These are phyloP conservation scores for Chytriomyces sp. DNA, from an alignment of 192 early-diverging fungal species.

Conservation along the genomic window DNA sequence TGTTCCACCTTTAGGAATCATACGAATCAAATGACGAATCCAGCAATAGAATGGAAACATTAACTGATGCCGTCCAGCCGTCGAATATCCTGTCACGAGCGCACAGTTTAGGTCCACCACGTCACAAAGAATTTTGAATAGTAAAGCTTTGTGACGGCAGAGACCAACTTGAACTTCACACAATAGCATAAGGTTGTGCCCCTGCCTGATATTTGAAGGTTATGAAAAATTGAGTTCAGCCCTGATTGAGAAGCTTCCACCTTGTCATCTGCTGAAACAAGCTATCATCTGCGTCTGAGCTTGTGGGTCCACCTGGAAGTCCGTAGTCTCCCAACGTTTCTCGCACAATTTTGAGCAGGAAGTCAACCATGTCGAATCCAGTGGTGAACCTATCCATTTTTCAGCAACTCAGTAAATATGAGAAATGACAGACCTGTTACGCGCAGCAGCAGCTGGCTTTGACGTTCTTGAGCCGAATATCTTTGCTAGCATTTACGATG, in stretches of 20 bases:
- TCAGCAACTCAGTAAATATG: not conserved
- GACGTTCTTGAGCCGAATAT: conserved; percentile 29
- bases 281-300: conserved; percentile 38
- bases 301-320: conserved; percentile 48
- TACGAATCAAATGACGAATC: too few species aligned
- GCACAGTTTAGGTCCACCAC: conserved; percentile 48
- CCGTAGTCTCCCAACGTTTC: conserved; percentile 50
- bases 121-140: conserved; percentile 57
- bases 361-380: conserved; percentile 46
- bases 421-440: conserved; percentile 17
- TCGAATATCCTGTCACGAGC: conserved; percentile 53
- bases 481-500: conserved; percentile 41
- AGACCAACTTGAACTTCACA: conserved; percentile 49
- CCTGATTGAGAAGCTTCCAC: conserved; percentile 16
- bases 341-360: conserved; percentile 40
- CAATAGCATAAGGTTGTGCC: conserved; percentile 54
- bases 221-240: not conserved
- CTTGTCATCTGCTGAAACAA: conserved; percentile 43
- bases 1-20: conserved; percentile 58
- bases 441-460: conserved; percentile 21
- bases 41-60: not conserved
- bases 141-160: conserved; percentile 55
- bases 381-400: not conserved
- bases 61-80: conserved; percentile 54
- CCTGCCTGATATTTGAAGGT: conserved; percentile 35